Conservation (phyloP, 495 filamentous ascomycete species). For the Aspergillus steynii region DNA sequence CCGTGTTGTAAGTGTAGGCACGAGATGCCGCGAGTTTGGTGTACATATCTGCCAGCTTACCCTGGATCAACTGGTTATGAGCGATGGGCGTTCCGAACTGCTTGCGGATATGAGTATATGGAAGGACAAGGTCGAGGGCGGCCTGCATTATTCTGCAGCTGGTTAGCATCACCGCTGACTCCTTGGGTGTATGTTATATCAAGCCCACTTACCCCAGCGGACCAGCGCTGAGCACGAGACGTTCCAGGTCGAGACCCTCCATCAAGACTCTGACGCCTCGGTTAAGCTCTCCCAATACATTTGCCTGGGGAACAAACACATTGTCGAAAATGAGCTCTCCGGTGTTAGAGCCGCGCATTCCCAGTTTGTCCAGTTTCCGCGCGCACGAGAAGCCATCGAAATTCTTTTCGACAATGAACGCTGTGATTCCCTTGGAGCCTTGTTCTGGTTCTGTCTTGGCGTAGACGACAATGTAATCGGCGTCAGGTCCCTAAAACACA, state of each 20-base stretch:
- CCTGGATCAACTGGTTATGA: constrained; percentile 91
- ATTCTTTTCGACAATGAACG: constrained; percentile 80
- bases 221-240: constrained; percentile 88
- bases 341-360: constrained; percentile 96
- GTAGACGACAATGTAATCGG: constrained; percentile 86
- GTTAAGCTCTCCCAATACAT: constrained; percentile 79
- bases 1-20: constrained; percentile 77
- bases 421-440: constrained; percentile 90
- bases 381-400: constrained; percentile 80
- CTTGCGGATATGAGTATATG: constrained; percentile 84
- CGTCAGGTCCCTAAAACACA: constrained; percentile 73
- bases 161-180: constrained; percentile 16
- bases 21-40: constrained; percentile 81
- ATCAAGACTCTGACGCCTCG: constrained; percentile 88
- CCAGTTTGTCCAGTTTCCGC: constrained; percentile 95
- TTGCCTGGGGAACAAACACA: constrained; percentile 83
- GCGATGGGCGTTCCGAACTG: constrained; percentile 90
- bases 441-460: constrained; percentile 85
- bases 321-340: constrained; percentile 91
- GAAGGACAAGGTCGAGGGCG: constrained; percentile 80
- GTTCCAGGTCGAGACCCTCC: constrained; percentile 93
- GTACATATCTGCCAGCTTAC: constrained; percentile 95
- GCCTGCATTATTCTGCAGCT: constrained; percentile 82
- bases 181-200: background rate
- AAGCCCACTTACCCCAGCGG: constrained; percentile 62